These are phyloP conservation scores for Apiospora kogelbergensis DNA, from an alignment of 2,329 filamentous ascomycete species.

Conservation along the genomic window DNA sequence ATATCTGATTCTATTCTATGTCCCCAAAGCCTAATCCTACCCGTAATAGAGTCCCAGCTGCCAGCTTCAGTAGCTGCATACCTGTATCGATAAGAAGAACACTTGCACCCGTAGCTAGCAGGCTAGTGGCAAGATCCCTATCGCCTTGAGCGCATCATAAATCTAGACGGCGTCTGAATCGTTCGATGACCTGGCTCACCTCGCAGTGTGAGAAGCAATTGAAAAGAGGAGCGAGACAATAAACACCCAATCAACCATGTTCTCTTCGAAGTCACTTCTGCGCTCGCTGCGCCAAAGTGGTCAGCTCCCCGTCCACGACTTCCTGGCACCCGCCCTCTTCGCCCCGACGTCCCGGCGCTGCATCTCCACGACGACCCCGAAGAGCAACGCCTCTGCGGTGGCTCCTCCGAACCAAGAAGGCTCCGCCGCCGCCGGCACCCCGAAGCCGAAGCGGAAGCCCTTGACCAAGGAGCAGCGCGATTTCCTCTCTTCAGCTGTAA, in stretches of 20 bases:
- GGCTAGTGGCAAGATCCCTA: background rate
- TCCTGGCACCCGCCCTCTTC: constrained; percentile 37
- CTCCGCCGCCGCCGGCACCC: constrained; percentile 24
- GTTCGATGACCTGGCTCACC: background rate
- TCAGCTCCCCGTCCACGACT: constrained; percentile 33
- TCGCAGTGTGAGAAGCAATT: background rate
- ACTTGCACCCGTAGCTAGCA: background rate
- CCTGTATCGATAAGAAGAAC: background rate
- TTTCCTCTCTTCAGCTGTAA: constrained; percentile 73
- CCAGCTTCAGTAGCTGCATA: background rate
- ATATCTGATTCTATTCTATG: background rate
- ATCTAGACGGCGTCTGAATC: background rate
- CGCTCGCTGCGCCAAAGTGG: constrained; percentile 22
- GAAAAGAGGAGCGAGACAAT: background rate
- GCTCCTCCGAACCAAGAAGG: constrained; percentile 24
- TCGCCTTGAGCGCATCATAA: background rate
- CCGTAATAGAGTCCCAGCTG: background rate
- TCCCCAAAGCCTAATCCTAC: background rate
- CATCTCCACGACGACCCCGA: constrained; percentile 24
- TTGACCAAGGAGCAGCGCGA: constrained; percentile 69
- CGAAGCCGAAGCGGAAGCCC: constrained; percentile 50
- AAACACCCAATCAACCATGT: background rate
- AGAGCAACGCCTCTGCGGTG: constrained; percentile 19
- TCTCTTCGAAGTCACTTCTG: background rate
- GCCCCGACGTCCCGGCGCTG: constrained; percentile 22